Percentiles rank a stretch among this genome's conserved stretches.
These are phyloP conservation scores for Globisporangium sylvaticum DNA, from an alignment of 352 stramenopile genomes.

Conservation along the genomic window DNA sequence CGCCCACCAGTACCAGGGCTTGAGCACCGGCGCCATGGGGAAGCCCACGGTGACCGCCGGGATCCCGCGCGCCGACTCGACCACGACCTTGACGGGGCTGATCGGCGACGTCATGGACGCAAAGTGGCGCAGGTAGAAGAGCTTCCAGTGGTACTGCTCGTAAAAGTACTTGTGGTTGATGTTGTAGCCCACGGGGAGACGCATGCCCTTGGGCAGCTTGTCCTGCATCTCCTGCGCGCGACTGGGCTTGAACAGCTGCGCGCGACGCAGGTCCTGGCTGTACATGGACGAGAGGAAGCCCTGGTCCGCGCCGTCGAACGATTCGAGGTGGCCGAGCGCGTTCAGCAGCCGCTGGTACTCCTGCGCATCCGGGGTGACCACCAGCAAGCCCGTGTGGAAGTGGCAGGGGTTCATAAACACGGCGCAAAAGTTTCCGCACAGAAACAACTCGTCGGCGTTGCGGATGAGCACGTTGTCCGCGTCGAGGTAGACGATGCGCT, in stretches of 20 bases:
- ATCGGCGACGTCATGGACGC: constrained; percentile 85
- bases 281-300: constrained; percentile 88
- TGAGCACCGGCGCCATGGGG: constrained; percentile 83
- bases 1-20: constrained; percentile 88
- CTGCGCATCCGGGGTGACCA: constrained; percentile 66
- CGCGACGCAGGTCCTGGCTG: constrained; percentile 64
- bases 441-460: constrained; percentile 87
- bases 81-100: constrained; percentile 80
- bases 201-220: constrained; percentile 55
- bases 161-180: constrained; percentile 92
- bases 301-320: constrained; percentile 80
- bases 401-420: constrained; percentile 91
- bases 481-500: constrained; percentile 89
- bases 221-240: constrained; percentile 26
- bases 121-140: constrained; percentile 84
- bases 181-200: constrained; percentile 85
- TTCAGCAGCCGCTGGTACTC: constrained; percentile 75
- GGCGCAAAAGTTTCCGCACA: constrained; percentile 83
- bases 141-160: constrained; percentile 87
- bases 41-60: constrained; percentile 82
- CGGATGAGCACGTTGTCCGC: constrained; percentile 89
- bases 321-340: constrained; percentile 57
- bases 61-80: constrained; percentile 74
- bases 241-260: constrained; percentile 69
- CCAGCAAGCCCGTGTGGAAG: constrained; percentile 85